Evolutionary conservation across 2,329 filamentous ascomycete species (phyloP).

Genomic region (Trichothecium roseum): DNA sequence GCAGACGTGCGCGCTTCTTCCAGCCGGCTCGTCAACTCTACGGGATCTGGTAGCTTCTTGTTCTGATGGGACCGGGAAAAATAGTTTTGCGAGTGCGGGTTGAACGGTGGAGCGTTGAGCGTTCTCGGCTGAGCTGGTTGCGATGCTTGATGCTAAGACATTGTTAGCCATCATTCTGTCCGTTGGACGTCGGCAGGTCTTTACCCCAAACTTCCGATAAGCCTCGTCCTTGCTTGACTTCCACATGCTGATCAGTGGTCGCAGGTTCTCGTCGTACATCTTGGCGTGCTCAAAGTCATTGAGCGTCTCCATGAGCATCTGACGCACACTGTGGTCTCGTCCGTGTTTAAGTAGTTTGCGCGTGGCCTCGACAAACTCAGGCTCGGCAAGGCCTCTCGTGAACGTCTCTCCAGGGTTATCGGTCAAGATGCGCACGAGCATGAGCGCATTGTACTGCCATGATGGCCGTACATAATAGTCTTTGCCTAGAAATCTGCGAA

Average conservation of each 20-base stretch:
- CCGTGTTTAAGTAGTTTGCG: conserved; percentile 65
- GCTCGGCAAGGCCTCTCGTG: conserved; percentile 71
- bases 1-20: conserved; percentile 88
- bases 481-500: conserved; percentile 72
- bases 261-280: conserved; percentile 62
- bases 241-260: conserved; percentile 75
- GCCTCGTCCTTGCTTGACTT: conserved; percentile 68
- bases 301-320: conserved; percentile 80
- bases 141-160: not conserved
- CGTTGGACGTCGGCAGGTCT: conserved; percentile 12
- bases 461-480: conserved; percentile 56
- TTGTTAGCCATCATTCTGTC: not conserved
- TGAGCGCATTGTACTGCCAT: conserved; percentile 90
- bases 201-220: conserved; percentile 39
- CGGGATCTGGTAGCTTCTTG: conserved; percentile 50
- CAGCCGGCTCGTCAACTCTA: conserved; percentile 71
- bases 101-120: conserved; percentile 8
- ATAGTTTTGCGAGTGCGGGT: conserved; percentile 43
- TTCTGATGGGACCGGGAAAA: conserved; percentile 41
- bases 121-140: conserved; percentile 3
- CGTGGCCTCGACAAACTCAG: conserved; percentile 66
- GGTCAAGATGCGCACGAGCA: conserved; percentile 83
- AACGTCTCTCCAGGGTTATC: conserved; percentile 89
- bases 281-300: conserved; percentile 67
- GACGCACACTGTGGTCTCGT: conserved; percentile 66